Percentiles rank a stretch among this genome's conserved stretches.
Evolutionary conservation across 257 asterid genomes (phyloP).

Genomic region (Capsicum chinense): DNA sequence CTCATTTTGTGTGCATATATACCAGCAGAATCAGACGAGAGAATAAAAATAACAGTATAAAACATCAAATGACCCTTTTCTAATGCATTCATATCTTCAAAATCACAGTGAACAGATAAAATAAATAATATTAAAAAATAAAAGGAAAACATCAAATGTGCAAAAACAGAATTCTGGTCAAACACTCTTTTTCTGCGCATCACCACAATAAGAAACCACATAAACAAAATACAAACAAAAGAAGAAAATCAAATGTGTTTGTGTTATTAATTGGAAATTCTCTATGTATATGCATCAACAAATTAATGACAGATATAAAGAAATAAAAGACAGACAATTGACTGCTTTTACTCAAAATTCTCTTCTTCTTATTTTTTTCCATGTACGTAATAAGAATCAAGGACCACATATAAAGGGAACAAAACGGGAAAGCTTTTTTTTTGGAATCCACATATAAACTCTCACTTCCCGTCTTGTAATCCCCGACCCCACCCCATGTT

Average conservation of each 20-base stretch:
- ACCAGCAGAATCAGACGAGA: constrained; percentile 27
- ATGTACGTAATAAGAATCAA: neutral
- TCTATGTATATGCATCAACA: neutral
- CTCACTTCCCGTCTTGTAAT: too few relatives aligned
- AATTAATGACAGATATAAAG: neutral
- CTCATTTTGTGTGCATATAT: constrained; percentile 54
- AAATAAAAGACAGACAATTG: neutral
- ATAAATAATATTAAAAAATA: neutral
- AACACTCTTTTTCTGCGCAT: neutral
- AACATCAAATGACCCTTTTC: constrained; percentile 1
- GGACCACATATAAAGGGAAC: constrained; percentile 20
- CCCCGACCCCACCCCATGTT: too few relatives aligned
- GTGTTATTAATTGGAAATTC: neutral
- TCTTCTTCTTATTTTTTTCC: neutral
- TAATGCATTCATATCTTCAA: neutral
- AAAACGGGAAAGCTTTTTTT: neutral
- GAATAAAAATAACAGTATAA: neutral
- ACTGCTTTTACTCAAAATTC: neutral
- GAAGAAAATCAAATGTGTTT: neutral
- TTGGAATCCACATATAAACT: too few relatives aligned
- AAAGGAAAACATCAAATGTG: neutral
- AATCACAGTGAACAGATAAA: neutral
- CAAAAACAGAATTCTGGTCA: neutral
- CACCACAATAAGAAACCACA: constrained; percentile 16
- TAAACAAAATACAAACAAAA: neutral